Conservation (phyloP, 2,329 filamentous ascomycete genomes). For the Apiospora malaysiana region DNA sequence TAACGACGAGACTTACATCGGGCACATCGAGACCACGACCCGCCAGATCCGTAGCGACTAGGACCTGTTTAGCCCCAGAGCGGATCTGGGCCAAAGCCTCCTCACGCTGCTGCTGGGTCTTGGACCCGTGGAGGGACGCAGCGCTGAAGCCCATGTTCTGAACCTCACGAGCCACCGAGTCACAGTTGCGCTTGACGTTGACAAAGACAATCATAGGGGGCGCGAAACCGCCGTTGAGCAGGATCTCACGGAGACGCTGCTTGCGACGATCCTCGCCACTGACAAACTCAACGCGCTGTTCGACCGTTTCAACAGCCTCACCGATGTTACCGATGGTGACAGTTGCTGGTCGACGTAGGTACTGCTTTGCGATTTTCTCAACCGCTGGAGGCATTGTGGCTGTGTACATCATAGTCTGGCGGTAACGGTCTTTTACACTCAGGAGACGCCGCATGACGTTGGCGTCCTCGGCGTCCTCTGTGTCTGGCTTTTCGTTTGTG, state of each 20-base stretch:
- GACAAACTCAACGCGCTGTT: slow-evolving; percentile 94
- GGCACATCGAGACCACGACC: slow-evolving; percentile 97
- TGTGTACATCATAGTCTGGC: slow-evolving; percentile 99
- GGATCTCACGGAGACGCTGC: slow-evolving; percentile 91
- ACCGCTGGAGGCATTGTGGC: slow-evolving; percentile 95
- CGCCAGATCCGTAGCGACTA: slow-evolving; percentile 94
- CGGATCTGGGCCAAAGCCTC: slow-evolving; percentile 87
- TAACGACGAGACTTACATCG: slow-evolving; percentile 91
- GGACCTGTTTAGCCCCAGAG: slow-evolving; percentile 78
- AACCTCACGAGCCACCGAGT: slow-evolving; percentile 92
- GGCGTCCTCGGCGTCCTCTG: slow-evolving; percentile 86
- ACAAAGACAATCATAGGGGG: slow-evolving; percentile 98
- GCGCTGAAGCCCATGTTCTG: slow-evolving; percentile 90
- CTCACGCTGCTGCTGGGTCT: slow-evolving; percentile 98
- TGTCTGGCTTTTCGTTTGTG: slow-evolving; percentile 92
- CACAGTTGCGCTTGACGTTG: slow-evolving; percentile 99
- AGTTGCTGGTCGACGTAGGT: slow-evolving; percentile 88
- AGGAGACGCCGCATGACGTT: slow-evolving; percentile 83
- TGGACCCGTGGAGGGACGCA: slow-evolving; percentile 92
- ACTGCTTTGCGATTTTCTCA: slow-evolving; percentile 96
- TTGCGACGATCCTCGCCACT: slow-evolving; percentile 93
- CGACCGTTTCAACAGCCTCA: slow-evolving; percentile 96
- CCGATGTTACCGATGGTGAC: slow-evolving; percentile 94
- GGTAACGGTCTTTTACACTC: slow-evolving; percentile 75
- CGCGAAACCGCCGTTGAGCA: slow-evolving; percentile 78